Conservation (phyloP, 768 basidiomycete species). For the Mycena kentingensis region DNA sequence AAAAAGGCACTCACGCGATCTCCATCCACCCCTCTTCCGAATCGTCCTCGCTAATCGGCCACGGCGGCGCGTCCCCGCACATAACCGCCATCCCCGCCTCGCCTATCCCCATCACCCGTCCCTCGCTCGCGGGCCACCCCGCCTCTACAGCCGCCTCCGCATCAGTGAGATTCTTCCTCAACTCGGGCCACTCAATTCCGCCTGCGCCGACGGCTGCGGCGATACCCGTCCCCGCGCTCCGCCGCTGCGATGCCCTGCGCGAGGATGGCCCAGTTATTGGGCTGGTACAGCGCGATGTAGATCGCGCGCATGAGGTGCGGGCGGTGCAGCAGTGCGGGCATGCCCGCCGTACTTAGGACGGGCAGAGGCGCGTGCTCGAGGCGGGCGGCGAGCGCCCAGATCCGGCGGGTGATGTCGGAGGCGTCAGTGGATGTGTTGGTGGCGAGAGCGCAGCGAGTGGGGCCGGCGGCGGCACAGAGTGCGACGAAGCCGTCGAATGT, state of each 20-base stretch:
- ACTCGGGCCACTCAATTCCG: slow-evolving; percentile 10
- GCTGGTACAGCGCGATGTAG: slow-evolving; percentile 14
- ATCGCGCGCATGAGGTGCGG: slow-evolving; percentile 12
- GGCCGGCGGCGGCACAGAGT: slow-evolving; percentile 10
- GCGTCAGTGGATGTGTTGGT: neutral
- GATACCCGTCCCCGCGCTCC: slow-evolving; percentile 6
- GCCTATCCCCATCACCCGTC: slow-evolving; percentile 11
- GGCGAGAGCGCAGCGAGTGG: slow-evolving; percentile 11
- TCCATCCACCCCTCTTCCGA: slow-evolving; percentile 6
- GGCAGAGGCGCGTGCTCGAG: slow-evolving; percentile 6
- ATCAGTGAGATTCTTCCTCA: slow-evolving; percentile 10
- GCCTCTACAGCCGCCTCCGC: slow-evolving; percentile 12
- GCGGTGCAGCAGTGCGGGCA: slow-evolving; percentile 13
- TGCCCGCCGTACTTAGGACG: neutral
- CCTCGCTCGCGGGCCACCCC: slow-evolving; percentile 4
- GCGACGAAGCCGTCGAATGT: slow-evolving; percentile 14
- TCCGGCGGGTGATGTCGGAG: slow-evolving; percentile 4
- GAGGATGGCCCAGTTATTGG: slow-evolving; percentile 11
- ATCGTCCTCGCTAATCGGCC: neutral
- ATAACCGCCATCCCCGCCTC: slow-evolving; percentile 15
- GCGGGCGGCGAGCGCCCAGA: slow-evolving; percentile 5
- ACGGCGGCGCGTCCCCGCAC: slow-evolving; percentile 18
- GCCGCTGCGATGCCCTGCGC: slow-evolving; percentile 9
- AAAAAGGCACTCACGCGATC: too few relatives aligned
- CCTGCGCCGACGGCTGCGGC: slow-evolving; percentile 1